Conservation (phyloP, 176 grass and related monocot genomes). For the Ampelocalamus luodianensis region DNA sequence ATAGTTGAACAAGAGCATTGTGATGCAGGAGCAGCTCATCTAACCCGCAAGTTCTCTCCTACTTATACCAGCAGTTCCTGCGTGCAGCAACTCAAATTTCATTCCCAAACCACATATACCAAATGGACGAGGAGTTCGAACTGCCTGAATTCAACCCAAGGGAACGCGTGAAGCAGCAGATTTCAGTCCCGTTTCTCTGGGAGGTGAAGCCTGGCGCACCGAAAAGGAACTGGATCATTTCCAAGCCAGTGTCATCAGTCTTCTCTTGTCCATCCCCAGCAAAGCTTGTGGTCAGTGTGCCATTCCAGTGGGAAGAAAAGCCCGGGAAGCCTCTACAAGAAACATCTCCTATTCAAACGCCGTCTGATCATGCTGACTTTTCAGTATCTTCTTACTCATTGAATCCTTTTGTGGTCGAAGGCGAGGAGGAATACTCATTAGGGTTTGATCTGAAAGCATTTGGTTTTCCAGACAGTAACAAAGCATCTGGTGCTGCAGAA, state of each 20-base stretch:
- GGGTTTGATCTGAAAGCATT: conserved; percentile 65
- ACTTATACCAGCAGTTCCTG: conserved; percentile 45
- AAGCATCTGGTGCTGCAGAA: conserved; percentile 31
- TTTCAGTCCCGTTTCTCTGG: conserved; percentile 84
- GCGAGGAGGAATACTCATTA: conserved; percentile 55
- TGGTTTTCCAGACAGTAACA: conserved; percentile 54
- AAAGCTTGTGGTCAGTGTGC: conserved; percentile 80
- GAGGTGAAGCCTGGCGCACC: conserved; percentile 69
- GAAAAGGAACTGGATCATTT: conserved; percentile 63
- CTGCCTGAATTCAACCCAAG: conserved; percentile 60
- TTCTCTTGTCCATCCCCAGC: conserved; percentile 55
- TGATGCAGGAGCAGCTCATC: conserved; percentile 77
- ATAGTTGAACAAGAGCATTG: conserved; percentile 84
- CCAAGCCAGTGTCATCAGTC: conserved; percentile 46
- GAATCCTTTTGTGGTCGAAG: conserved; percentile 68
- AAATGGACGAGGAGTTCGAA: conserved; percentile 62
- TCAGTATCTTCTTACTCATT: conserved; percentile 40
- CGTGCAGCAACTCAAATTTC: conserved; percentile 37
- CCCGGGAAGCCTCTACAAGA: conserved; percentile 69
- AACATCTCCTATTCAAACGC: conserved; percentile 19
- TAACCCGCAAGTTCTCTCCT: conserved; percentile 54
- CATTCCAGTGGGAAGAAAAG: conserved; percentile 93
- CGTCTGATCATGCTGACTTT: conserved; percentile 23
- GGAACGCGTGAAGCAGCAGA: conserved; percentile 67
- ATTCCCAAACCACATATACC: conserved; percentile 28